Evolutionary conservation across 805 yeast species (phyloP), one percentile per base, ranked within the genome.

Genomic region (Starmerella bombi): DNA sequence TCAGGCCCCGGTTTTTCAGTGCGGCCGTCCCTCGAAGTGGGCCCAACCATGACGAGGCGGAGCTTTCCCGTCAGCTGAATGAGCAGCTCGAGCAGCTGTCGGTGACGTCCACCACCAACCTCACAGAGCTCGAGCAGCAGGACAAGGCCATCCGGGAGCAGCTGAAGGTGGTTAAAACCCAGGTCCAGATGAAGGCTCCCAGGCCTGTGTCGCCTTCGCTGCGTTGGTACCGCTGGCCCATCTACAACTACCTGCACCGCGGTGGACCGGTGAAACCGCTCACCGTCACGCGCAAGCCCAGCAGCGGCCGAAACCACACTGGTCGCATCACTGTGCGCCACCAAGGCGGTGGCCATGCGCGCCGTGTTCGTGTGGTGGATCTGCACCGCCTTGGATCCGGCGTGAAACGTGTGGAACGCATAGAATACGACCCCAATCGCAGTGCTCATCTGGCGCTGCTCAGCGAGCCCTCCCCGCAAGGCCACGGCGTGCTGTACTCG

Each of bases 341-440:
- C 60, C 75, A 93, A 60, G 98, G 97, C 59, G 98, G 98, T 54
- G 97, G 97, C 27, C 91, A 81, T 59, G 82, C 81, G 60, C 77
- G 88, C 56, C 75, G 98, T 61, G 70, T 82, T 30, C 74, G 98
- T 54, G 59, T 82, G 25, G 70, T 91, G 18, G 98, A 91, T 61
- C 77, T 77, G 54, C 64, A 67, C 52, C 72, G 98, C 56, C 54
- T 59, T 30, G 70, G 59, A 3, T 62, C 76, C 1, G 97, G 96
- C 21, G 71, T 69, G 33, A 91, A 83, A 53, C 70, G 72, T 25
- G 96, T 91, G 18, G 64, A 76, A 48, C 71, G 98, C 59, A 82
- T 91, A 44, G 98, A 91, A 61, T 84, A 84, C 57, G 98, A 91
- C 62, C 98, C 98, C 36, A 81, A 81, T 54, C 74, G 98, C 67